phyloP scores from a whole-genome alignment of 805 yeast species.

The Phaffomyces opuntiae region DNA sequence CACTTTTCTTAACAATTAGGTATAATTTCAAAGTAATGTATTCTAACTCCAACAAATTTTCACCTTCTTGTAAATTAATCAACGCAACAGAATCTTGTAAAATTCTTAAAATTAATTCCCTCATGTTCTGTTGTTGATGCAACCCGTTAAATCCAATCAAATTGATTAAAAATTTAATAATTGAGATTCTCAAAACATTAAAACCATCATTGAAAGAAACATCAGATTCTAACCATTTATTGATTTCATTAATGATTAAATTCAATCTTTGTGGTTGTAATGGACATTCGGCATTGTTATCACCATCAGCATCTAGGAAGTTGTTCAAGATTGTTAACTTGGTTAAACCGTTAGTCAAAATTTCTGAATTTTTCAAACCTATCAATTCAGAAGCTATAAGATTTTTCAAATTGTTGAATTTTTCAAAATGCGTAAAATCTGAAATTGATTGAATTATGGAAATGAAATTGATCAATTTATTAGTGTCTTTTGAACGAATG shows the following conservation, averaged over 20 bases:
- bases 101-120: conserved; percentile 31
- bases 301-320: conserved; percentile 24
- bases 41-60: conserved; percentile 34
- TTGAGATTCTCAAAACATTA: conserved; percentile 39
- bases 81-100: conserved; percentile 39
- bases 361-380: conserved; percentile 40
- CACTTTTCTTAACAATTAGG: conserved; percentile 22
- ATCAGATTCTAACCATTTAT: conserved; percentile 56
- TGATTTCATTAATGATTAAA: conserved; percentile 50
- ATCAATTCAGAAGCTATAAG: conserved; percentile 58
- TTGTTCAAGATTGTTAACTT: conserved; percentile 42
- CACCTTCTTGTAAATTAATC: conserved; percentile 31
- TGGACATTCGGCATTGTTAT: conserved; percentile 28
- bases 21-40: conserved; percentile 40
- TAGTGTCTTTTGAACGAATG: conserved; percentile 28
- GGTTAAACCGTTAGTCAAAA: conserved; percentile 36
- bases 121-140: conserved; percentile 17
- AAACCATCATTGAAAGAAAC: conserved; percentile 53
- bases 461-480: conserved; percentile 17
- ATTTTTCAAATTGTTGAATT: conserved; percentile 49
- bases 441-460: conserved; percentile 30
- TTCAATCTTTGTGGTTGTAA: conserved; percentile 59
- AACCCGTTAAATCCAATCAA: conserved; percentile 20
- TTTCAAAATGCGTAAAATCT: conserved; percentile 29
- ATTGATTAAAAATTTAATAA: conserved; percentile 38